Conservation (phyloP, 768 basidiomycete species). For the Amanita thiersii region DNA sequence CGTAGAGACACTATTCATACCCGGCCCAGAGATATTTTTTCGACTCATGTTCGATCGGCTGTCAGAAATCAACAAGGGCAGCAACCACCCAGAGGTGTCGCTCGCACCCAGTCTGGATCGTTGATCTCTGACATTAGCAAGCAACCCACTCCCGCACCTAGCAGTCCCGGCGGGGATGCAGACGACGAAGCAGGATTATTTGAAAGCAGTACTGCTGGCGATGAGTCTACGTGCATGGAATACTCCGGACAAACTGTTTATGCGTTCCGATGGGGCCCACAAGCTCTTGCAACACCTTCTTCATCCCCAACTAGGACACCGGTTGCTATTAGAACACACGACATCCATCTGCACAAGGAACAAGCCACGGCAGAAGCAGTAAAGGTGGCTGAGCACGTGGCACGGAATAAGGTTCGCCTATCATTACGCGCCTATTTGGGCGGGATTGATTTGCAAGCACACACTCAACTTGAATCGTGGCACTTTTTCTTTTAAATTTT, state of each 20-base stretch:
- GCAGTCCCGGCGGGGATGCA: constrained; percentile 17
- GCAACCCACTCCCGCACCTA: constrained; percentile 44
- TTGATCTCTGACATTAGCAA: constrained; percentile 37
- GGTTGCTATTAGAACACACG: background rate
- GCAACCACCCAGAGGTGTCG: constrained; percentile 9
- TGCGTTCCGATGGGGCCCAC: background rate
- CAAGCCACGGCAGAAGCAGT: constrained; percentile 9
- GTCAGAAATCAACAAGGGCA: constrained; percentile 8
- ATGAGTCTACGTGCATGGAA: too few relatives aligned
- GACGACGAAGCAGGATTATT: constrained; percentile 10
- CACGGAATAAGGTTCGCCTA: constrained; percentile 3
- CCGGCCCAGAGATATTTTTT: background rate
- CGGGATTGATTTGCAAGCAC: too few relatives aligned
- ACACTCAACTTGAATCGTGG: too few relatives aligned
- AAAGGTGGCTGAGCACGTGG: constrained; percentile 3
- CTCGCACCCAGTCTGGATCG: constrained; percentile 38
- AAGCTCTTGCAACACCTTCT: background rate
- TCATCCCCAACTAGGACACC: too few relatives aligned
- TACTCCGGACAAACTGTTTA: constrained; percentile 1
- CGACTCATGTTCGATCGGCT: constrained; percentile 1
- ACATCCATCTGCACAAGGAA: constrained; percentile 4
- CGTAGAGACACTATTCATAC: background rate
- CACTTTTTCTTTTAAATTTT: too few relatives aligned
- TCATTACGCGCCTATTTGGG: background rate
- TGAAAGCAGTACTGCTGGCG: background rate